Base-by-base conservation (phyloP, 129 eudicot genomes). In the Flaveria trinervia region DNA sequence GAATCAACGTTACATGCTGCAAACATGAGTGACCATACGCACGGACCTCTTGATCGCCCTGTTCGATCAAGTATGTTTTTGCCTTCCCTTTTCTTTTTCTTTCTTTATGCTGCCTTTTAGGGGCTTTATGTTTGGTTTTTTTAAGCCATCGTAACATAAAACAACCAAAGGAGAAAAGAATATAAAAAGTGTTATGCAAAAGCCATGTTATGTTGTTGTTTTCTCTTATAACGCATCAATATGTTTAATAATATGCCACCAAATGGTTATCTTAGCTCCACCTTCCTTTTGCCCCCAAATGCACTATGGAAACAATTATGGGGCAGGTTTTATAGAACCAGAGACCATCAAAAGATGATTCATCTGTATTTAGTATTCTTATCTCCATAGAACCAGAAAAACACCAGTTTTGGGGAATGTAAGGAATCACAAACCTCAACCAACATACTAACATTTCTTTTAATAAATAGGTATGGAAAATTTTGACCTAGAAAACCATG, bases 11-110 rank as follows among this genome's bases (percentile, higher is more conserved):
- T 85, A 73, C 81, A 54, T 78, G 71, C 65, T 81, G 77, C 77
- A 83, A 79, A 76, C 79, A 85, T 81, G 89, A 75, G 89, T 76
- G 91, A 82, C 87, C 82, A 68, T 20, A 85, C 72, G 89, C 84
- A 89, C 72, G 89, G 83, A 82, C 83, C 96, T 79, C 81, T 82
- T 77, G 90, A 87, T 43, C 86, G 82, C 72, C 82, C 88, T 43
- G 33, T 64, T 68, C 88, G 79, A 86, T 88, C 93, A 75, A 83
- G 98, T 93, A 84, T 71, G 90, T n/a, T 22, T 50, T 44, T 26
- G 12, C 45, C 8, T 36, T 36, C 7, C 41, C 7, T 36, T 36
- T 39, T 36, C 7, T 28, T 46, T n/a, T 23, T 55, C 9, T 10
- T 61, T 36, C 14, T 57, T 54, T 12, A 14, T 9, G 36, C 7